Conservation (phyloP, 2,329 filamentous ascomycete species). For the Thielaviopsis ethacetica region DNA sequence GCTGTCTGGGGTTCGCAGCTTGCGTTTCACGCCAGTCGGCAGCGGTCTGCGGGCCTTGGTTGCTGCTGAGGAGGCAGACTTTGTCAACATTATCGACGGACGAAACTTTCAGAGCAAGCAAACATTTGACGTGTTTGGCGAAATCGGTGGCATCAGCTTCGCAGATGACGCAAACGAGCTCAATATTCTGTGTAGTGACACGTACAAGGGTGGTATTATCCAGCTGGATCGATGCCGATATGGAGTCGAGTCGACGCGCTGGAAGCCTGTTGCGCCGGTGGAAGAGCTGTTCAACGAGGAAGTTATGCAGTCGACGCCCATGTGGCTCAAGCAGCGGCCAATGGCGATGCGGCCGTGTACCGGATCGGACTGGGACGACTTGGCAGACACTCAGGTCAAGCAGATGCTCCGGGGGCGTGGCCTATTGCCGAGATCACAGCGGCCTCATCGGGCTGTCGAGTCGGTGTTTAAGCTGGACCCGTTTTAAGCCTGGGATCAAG, state of each 20-base stretch:
- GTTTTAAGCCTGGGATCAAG: background rate
- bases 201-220: conserved; percentile 47
- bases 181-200: conserved; percentile 52
- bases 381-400: background rate
- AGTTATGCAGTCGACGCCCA: background rate
- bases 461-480: background rate
- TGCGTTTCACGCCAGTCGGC: conserved; percentile 57
- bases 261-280: background rate
- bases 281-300: background rate
- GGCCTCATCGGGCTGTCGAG: background rate
- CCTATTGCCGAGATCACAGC: background rate
- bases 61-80: conserved; percentile 61
- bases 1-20: conserved; percentile 50
- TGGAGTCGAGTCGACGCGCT: background rate
- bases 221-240: conserved; percentile 33
- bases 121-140: conserved; percentile 57
- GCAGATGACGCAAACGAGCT: conserved; percentile 50
- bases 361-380: background rate
- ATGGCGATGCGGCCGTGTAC: background rate
- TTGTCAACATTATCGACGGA: conserved; percentile 54
- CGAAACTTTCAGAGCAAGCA: conserved; percentile 49
- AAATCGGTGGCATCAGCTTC: conserved; percentile 53
- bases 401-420: background rate
- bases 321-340: background rate
- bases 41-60: conserved; percentile 51